A percentile compares a stretch with the other conserved stretches of the same genome.
Evolutionary conservation across 345 rosid species (phyloP).

Genomic region (Noccaea bulbosa): DNA sequence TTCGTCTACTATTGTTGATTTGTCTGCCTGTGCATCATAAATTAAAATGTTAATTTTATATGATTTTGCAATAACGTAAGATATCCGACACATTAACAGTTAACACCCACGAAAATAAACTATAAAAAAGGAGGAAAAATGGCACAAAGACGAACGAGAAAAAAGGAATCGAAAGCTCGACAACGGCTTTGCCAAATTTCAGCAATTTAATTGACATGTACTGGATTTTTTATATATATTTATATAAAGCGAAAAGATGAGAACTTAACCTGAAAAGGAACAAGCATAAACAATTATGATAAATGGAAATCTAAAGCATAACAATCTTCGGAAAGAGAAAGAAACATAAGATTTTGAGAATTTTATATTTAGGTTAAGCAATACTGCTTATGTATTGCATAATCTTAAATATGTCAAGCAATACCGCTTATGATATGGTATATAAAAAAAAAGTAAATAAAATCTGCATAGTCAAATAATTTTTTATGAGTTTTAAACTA

Average conservation of each 20-base stretch:
- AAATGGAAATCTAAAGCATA: conserved; percentile 1
- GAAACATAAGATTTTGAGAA: neutral
- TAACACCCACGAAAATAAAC: conserved; percentile 2
- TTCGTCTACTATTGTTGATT: conserved; percentile 70
- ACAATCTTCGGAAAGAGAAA: conserved; percentile 1
- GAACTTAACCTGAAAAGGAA: conserved; percentile 15
- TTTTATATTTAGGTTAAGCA: no score
- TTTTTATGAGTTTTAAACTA: neutral
- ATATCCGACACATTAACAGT: conserved; percentile 23
- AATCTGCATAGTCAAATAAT: neutral
- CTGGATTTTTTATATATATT: neutral
- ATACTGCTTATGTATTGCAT: no score
- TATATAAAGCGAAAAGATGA: neutral
- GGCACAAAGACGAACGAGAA: conserved; percentile 13
- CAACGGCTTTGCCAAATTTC: neutral
- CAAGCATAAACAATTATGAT: conserved; percentile 5
- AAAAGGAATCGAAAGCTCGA: conserved; percentile 19
- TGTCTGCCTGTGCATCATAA: conserved; percentile 59
- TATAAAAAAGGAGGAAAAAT: neutral
- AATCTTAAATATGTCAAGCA: no score
- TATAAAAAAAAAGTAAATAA: neutral
- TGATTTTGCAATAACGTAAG: conserved; percentile 23
- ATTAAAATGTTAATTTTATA: conserved; percentile 20
- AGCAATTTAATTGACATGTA: conserved; percentile 7
- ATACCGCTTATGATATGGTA: neutral